Percentiles rank a stretch among this genome's conserved stretches.
Evolutionary conservation across 176 grass and related monocot genomes (phyloP).

Genomic region (Coix lacrymajobi): DNA sequence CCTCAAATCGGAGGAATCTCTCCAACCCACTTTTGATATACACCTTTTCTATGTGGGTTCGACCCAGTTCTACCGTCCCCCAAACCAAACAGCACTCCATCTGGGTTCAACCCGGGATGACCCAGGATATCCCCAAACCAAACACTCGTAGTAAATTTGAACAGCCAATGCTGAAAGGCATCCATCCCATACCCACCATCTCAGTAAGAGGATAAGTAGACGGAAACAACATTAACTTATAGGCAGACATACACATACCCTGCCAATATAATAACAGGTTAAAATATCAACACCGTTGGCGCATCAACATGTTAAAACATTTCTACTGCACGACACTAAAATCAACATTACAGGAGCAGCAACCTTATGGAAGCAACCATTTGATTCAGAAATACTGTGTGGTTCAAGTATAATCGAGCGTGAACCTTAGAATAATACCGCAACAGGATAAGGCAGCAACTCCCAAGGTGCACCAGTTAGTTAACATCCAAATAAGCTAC

Average conservation of each 20-base stretch:
- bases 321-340: background rate
- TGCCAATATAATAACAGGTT: conserved; percentile 24
- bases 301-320: too few relatives aligned
- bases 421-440: background rate
- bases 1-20: too few relatives aligned
- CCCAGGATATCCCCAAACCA: too few relatives aligned
- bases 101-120: too few relatives aligned
- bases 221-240: conserved; percentile 80
- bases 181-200: conserved; percentile 76
- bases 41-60: too few relatives aligned
- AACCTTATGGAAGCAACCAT: background rate
- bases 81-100: too few relatives aligned
- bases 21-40: too few relatives aligned
- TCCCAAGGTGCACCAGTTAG: background rate
- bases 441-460: background rate
- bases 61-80: too few relatives aligned
- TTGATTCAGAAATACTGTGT: background rate
- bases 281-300: background rate
- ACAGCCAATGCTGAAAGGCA: conserved; percentile 86
- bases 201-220: conserved; percentile 66
- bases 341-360: background rate
- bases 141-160: conserved; percentile 85
- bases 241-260: conserved; percentile 86
- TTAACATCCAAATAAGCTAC: background rate
- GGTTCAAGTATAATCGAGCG: background rate